These are phyloP conservation scores for Protomyces gravidus DNA, from an alignment of 1,139 yeast species.

Conservation along the genomic window DNA sequence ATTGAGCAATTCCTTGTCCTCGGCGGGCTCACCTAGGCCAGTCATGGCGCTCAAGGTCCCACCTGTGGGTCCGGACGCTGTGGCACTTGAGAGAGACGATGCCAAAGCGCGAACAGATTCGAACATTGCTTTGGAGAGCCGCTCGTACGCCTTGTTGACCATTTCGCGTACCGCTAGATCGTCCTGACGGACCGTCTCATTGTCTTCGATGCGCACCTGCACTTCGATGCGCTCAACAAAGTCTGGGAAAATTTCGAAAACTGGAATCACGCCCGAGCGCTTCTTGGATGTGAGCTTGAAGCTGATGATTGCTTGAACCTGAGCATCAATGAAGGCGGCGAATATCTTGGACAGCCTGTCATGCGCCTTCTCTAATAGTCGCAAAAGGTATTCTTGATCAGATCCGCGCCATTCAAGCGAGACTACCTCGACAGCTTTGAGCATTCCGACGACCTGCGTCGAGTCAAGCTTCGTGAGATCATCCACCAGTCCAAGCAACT, in stretches of 20 bases:
- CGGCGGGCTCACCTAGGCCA: slow-evolving; percentile 43
- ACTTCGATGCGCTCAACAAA: slow-evolving; percentile 45
- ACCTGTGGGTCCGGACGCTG: background rate
- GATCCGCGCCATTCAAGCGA: slow-evolving; percentile 46
- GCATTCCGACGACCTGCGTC: slow-evolving; percentile 46
- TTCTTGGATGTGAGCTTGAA: slow-evolving; percentile 48
- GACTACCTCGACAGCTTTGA: slow-evolving; percentile 45
- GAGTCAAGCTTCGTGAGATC: slow-evolving; percentile 42
- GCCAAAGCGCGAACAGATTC: slow-evolving; percentile 39
- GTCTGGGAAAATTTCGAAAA: slow-evolving; percentile 48
- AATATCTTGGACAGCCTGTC: slow-evolving; percentile 56
- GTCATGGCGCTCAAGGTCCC: background rate
- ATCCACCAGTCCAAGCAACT: slow-evolving; percentile 43
- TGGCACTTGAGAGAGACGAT: slow-evolving; percentile 34
- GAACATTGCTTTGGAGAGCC: slow-evolving; percentile 39
- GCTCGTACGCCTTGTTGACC: slow-evolving; percentile 48
- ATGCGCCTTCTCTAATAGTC: slow-evolving; percentile 50
- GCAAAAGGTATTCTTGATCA: slow-evolving; percentile 64
- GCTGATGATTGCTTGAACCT: slow-evolving; percentile 53
- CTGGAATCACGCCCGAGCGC: slow-evolving; percentile 46
- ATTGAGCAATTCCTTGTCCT: slow-evolving; percentile 54
- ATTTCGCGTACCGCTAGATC: slow-evolving; percentile 41
- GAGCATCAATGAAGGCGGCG: slow-evolving; percentile 56
- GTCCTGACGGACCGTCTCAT: slow-evolving; percentile 33
- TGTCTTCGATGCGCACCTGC: slow-evolving; percentile 35